Conservation (phyloP, 495 filamentous ascomycete species). For the Tuber microsphaerosporum region DNA sequence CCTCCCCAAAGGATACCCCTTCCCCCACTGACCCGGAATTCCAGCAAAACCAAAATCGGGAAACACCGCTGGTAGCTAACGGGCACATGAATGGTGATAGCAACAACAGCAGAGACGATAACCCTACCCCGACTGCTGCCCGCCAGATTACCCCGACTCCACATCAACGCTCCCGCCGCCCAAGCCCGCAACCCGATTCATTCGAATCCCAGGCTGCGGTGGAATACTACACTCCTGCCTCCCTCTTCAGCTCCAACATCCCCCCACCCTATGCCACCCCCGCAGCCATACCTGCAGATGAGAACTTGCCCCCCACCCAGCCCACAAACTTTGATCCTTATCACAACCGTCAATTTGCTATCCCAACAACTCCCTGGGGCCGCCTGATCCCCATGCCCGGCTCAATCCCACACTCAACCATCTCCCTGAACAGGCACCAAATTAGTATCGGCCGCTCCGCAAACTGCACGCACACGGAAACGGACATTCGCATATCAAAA, state of each 20-base stretch:
- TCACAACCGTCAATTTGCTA: conserved; percentile 9
- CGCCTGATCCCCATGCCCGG: conserved; percentile 28
- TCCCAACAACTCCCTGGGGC: conserved; percentile 32
- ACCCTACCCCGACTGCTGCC: conserved; percentile 2
- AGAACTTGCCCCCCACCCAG: conserved; percentile 14
- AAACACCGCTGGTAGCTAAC: neutral
- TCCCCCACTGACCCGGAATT: conserved; percentile 11
- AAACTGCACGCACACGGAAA: conserved; percentile 14
- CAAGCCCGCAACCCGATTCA: neutral
- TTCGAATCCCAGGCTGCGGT: neutral
- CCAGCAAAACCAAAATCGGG: conserved; percentile 3
- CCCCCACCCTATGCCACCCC: conserved; percentile 8
- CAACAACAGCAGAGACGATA: neutral
- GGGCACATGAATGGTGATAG: neutral
- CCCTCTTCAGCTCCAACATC: conserved; percentile 13
- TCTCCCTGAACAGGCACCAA: conserved; percentile 22
- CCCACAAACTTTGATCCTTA: conserved; percentile 3
- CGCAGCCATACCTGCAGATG: conserved; percentile 6
- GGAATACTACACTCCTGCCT: conserved; percentile 7
- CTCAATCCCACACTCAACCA: conserved; percentile 12
- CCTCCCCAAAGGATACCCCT: conserved; percentile 11
- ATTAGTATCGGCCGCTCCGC: conserved; percentile 29
- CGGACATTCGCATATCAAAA: conserved; percentile 35
- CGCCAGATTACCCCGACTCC: neutral
- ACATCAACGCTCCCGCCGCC: neutral